These are phyloP conservation scores for Exobasidium cylindrosporum DNA, from an alignment of 1,284 basidiomycete genomes.

Conservation along the genomic window DNA sequence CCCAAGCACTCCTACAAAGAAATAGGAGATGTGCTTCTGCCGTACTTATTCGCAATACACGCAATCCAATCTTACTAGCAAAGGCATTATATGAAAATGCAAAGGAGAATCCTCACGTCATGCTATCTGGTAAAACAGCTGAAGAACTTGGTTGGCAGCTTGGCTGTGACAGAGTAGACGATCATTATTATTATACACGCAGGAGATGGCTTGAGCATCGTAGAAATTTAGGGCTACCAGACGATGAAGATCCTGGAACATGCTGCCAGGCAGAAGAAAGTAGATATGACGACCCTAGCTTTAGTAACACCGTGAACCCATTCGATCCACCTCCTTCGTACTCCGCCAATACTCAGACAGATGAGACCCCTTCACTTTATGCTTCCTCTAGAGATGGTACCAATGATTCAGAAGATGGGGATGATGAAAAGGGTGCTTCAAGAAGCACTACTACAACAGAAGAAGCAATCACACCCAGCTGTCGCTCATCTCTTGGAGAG, in stretches of 20 bases:
- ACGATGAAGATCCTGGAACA: constrained; percentile 3
- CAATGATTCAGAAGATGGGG: constrained; percentile 51
- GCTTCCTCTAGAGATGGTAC: neutral
- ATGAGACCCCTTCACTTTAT: constrained; percentile 61
- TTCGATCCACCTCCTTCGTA: constrained; percentile 6
- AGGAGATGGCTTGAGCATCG: constrained; percentile 29
- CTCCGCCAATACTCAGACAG: neutral
- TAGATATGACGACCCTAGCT: neutral
- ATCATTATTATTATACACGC: constrained; percentile 26
- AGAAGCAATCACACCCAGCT: constrained; percentile 5
- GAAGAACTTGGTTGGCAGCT: constrained; percentile 61
- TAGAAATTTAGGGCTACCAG: constrained; percentile 19
- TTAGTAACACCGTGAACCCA: no score
- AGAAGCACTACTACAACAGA: neutral
- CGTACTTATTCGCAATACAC: constrained; percentile 66
- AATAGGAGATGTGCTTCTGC: constrained; percentile 66
- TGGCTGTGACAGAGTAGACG: constrained; percentile 20
- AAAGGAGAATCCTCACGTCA: constrained; percentile 64
- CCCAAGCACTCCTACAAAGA: constrained; percentile 45
- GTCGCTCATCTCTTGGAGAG: neutral
- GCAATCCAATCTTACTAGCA: constrained; percentile 71
- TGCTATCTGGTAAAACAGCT: constrained; percentile 67
- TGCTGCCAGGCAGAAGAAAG: neutral
- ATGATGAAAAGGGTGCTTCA: constrained; percentile 3
- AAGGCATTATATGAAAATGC: constrained; percentile 69